Conservation (phyloP, 768 basidiomycete species). For the Cystofilobasidium bisporidii region DNA sequence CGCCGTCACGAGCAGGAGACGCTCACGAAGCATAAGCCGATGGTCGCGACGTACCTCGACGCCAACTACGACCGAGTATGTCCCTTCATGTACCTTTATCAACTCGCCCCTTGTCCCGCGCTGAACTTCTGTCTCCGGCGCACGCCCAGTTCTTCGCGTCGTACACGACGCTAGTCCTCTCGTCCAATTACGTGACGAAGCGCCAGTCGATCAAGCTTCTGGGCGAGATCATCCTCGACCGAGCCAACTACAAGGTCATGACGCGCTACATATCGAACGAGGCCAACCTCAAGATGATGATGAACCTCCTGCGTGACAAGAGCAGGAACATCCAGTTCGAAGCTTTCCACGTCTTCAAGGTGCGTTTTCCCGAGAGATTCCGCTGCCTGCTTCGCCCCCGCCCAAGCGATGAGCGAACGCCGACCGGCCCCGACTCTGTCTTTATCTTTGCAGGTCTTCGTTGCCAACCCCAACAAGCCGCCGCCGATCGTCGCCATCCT, state of each 20-base stretch:
- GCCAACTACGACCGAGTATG: conserved; percentile 90
- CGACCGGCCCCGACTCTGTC: too few species aligned
- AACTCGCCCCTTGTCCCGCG: too few species aligned
- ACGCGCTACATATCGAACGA: conserved; percentile 92
- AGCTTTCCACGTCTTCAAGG: conserved; percentile 99
- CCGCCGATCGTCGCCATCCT: conserved; percentile 86
- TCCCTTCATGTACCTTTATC: too few species aligned
- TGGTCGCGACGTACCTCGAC: conserved; percentile 95
- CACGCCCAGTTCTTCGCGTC: conserved; percentile 97
- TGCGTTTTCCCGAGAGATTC: too few species aligned
- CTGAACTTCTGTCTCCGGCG: too few species aligned
- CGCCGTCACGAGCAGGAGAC: conserved; percentile 65
- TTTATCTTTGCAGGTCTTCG: conserved; percentile 92
- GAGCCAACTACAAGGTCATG: conserved; percentile 98
- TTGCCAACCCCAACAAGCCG: conserved; percentile 98
- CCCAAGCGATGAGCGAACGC: too few species aligned
- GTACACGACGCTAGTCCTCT: conserved; percentile 84
- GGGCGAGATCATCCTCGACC: conserved; percentile 93
- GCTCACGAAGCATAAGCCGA: conserved; percentile 88
- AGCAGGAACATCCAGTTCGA: conserved; percentile 99
- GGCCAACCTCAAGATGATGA: conserved; percentile 98
- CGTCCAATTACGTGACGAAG: conserved; percentile 97
- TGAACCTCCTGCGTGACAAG: conserved; percentile 95
- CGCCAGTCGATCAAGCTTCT: conserved; percentile 95
- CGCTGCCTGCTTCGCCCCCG: too few species aligned